These are phyloP conservation scores for Fistulinella cinereoalba DNA, from an alignment of 1,284 basidiomycete genomes.

Conservation along the genomic window DNA sequence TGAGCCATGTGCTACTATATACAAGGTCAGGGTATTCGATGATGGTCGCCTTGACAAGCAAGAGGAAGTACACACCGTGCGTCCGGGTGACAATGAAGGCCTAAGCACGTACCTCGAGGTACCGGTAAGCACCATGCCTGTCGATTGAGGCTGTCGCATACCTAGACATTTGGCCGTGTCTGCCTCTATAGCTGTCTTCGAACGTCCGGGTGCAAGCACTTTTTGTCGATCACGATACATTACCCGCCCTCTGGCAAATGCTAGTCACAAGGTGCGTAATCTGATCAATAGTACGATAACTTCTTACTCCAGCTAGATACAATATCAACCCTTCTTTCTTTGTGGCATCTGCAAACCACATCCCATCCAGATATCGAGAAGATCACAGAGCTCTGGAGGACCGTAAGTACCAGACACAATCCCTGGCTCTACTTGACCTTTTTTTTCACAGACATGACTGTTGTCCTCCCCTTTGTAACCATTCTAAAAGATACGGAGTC, in stretches of 20 bases:
- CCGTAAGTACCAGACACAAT: slow-evolving; percentile 40
- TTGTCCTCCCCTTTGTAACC: slow-evolving; percentile 47
- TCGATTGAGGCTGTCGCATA: no score
- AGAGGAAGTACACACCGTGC: slow-evolving; percentile 7
- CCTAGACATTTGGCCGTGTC: no score
- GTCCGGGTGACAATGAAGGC: slow-evolving; percentile 4
- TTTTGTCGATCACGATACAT: slow-evolving; percentile 48
- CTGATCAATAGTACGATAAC: no score
- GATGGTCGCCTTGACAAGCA: slow-evolving; percentile 30
- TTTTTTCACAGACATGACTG: slow-evolving; percentile 41
- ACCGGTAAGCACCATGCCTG: slow-evolving; percentile 17
- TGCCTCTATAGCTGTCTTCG: slow-evolving; percentile 34
- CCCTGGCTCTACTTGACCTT: not conserved
- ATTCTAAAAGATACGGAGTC: slow-evolving; percentile 33
- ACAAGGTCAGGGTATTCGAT: slow-evolving; percentile 40
- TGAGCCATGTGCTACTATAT: slow-evolving; percentile 36
- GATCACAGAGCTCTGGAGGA: slow-evolving; percentile 38
- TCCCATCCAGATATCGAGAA: slow-evolving; percentile 52
- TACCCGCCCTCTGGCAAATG: slow-evolving; percentile 49
- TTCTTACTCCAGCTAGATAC: slow-evolving; percentile 19
- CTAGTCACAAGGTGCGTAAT: slow-evolving; percentile 45
- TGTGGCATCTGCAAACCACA: slow-evolving; percentile 53
- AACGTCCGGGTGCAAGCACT: slow-evolving; percentile 42
- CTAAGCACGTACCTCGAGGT: slow-evolving; percentile 10
- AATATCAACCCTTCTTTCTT: slow-evolving; percentile 56